Evolutionary conservation across 225 moss, liverwort and hornwort species (phyloP).

Genomic region (Physcomitrium patens): DNA sequence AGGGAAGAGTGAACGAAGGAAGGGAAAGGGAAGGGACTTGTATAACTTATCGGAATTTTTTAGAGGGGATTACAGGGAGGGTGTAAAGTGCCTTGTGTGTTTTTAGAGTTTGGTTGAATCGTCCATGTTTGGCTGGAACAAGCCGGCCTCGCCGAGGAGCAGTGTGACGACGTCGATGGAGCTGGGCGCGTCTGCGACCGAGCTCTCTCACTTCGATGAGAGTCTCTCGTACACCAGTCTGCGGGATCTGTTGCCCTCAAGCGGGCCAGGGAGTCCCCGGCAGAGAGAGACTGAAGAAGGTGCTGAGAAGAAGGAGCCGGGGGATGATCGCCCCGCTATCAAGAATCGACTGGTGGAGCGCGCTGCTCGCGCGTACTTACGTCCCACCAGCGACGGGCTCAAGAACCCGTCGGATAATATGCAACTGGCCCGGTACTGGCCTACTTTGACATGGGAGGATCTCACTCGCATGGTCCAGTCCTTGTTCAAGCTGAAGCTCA

Average conservation of each 20-base stretch:
- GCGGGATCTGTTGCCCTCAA: conserved; percentile 48
- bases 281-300: conserved; percentile 23
- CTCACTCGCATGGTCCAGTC: conserved; percentile 46
- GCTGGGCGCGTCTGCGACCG: conserved; percentile 20
- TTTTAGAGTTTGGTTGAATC: too few relatives aligned
- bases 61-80: too few relatives aligned
- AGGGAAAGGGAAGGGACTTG: too few relatives aligned
- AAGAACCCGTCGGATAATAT: conserved; percentile 43
- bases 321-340: conserved; percentile 42
- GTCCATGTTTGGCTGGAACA: too few relatives aligned
- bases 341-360: conserved; percentile 63
- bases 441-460: conserved; percentile 55
- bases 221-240: conserved; percentile 56
- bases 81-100: too few relatives aligned
- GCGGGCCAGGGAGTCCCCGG: conserved; percentile 47
- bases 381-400: conserved; percentile 34
- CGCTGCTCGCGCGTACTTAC: conserved; percentile 55
- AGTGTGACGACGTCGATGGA: conserved; percentile 12
- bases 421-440: conserved; percentile 54
- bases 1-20: too few relatives aligned
- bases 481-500: conserved; percentile 23
- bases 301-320: conserved; percentile 24
- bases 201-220: conserved; percentile 47
- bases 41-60: too few relatives aligned
- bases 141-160: too few relatives aligned